phyloP scores from a whole-genome alignment of 257 asterid species.

The Rhazya stricta region DNA sequence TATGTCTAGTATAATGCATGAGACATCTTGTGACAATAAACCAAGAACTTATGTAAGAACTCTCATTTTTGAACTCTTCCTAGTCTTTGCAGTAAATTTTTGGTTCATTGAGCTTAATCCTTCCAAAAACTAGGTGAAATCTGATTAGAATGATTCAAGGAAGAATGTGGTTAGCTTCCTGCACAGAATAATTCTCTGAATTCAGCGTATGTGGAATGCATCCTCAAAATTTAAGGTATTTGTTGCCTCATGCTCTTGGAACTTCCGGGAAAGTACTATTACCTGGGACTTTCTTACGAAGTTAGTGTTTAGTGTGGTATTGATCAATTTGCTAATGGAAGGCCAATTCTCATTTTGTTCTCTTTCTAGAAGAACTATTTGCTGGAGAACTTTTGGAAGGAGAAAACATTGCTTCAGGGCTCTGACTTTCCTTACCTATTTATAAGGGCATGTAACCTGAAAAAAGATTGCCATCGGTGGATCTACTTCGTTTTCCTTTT shows the following conservation, averaged over 20 bases:
- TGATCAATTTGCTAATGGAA: neutral
- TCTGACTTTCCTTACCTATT: neutral
- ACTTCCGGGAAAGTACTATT: neutral
- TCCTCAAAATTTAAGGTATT: neutral
- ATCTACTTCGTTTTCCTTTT: neutral
- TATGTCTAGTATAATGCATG: neutral
- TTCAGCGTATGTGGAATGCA: neutral
- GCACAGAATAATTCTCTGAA: neutral
- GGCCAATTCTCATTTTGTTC: neutral
- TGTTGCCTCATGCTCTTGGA: neutral
- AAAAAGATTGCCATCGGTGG: neutral
- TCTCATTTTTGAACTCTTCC: neutral
- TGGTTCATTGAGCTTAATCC: neutral
- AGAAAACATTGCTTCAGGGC: neutral
- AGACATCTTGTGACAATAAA: neutral
- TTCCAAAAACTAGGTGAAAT: neutral
- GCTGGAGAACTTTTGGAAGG: neutral
- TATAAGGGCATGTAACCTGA: neutral
- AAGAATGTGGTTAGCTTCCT: constrained; percentile 4
- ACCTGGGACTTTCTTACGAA: neutral
- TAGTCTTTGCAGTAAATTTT: neutral
- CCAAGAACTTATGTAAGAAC: neutral
- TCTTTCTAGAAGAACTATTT: neutral
- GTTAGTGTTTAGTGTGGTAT: neutral
- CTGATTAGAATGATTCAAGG: neutral